A percentile compares a stretch with the other conserved stretches of the same genome.
Evolutionary conservation across 1,284 basidiomycete species (phyloP).

Genomic region (Mycosarcoma maydis): DNA sequence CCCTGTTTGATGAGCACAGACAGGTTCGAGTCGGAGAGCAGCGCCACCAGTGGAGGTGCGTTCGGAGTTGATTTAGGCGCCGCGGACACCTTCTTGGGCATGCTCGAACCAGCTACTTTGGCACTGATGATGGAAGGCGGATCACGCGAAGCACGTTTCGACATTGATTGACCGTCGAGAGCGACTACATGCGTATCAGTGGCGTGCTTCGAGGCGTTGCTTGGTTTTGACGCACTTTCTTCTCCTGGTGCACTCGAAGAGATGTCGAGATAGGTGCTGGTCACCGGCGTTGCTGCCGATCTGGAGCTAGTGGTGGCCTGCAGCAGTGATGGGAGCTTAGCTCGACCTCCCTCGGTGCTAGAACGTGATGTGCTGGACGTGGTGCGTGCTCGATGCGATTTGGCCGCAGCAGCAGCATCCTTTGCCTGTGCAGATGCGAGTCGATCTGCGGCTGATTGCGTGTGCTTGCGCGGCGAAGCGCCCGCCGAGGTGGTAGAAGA

Average conservation of each 20-base stretch:
- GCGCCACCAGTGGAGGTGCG: constrained; percentile 42
- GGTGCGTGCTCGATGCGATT: constrained; percentile 26
- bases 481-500: constrained; percentile 31
- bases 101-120: constrained; percentile 29
- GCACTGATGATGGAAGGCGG: neutral
- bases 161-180: neutral
- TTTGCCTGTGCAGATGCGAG: constrained; percentile 32
- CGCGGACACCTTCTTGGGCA: constrained; percentile 8
- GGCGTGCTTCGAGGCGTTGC: neutral
- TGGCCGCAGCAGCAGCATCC: constrained; percentile 39
- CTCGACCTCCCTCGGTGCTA: constrained; percentile 19
- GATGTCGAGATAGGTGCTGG: constrained; percentile 21
- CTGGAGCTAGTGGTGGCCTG: constrained; percentile 17
- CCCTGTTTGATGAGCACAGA: constrained; percentile 75
- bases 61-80: constrained; percentile 18
- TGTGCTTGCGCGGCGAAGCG: constrained; percentile 36
- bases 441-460: constrained; percentile 27
- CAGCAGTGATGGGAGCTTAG: constrained; percentile 37
- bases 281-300: constrained; percentile 24
- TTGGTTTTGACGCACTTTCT: neutral
- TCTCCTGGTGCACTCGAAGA: constrained; percentile 5
- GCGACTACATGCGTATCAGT: neutral
- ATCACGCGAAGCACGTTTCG: constrained; percentile 17
- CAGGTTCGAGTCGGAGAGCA: constrained; percentile 60
- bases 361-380: constrained; percentile 36